Conservation (phyloP, 2,329 filamentous ascomycete genomes). For the Trichoderma breve region DNA sequence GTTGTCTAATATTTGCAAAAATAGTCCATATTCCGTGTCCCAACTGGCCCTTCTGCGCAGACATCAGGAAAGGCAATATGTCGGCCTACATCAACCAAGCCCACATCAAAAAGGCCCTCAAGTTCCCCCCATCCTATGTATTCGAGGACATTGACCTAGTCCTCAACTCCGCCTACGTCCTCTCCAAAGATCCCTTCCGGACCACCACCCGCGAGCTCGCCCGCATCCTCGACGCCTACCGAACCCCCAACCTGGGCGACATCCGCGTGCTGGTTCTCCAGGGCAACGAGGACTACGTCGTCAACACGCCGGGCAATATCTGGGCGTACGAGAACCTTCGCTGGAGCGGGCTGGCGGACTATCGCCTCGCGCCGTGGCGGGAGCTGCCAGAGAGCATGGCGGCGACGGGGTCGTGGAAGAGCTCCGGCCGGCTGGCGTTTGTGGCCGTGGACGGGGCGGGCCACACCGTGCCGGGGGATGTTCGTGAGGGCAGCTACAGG, state of each 20-base stretch:
- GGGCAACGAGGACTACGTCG: constrained; percentile 26
- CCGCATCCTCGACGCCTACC: constrained; percentile 22
- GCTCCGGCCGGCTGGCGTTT: constrained; percentile 25
- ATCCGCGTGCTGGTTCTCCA: constrained; percentile 26
- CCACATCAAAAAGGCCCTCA: constrained; percentile 23
- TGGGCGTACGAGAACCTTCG: constrained; percentile 40
- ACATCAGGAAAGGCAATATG: constrained; percentile 25
- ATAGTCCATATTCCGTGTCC: constrained; percentile 20
- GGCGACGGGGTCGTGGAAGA: constrained; percentile 24
- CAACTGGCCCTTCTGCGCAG: constrained; percentile 16
- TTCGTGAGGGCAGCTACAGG: constrained; percentile 23
- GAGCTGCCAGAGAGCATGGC: constrained; percentile 18
- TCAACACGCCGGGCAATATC: constrained; percentile 29
- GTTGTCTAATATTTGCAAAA: not conserved
- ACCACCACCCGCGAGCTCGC: constrained; percentile 21
- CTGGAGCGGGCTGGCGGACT: constrained; percentile 45
- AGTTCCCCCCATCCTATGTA: constrained; percentile 61
- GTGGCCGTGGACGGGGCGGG: constrained; percentile 26
- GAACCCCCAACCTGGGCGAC: constrained; percentile 21
- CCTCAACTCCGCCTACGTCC: constrained; percentile 64
- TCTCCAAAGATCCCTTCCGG: not conserved
- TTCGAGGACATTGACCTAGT: constrained; percentile 93
- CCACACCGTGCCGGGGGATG: constrained; percentile 25
- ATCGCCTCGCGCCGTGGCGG: constrained; percentile 33
- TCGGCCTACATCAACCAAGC: constrained; percentile 28